Base-by-base conservation (phyloP, 2,329 filamentous ascomycete genomes). In the Alternaria gansuensis region DNA sequence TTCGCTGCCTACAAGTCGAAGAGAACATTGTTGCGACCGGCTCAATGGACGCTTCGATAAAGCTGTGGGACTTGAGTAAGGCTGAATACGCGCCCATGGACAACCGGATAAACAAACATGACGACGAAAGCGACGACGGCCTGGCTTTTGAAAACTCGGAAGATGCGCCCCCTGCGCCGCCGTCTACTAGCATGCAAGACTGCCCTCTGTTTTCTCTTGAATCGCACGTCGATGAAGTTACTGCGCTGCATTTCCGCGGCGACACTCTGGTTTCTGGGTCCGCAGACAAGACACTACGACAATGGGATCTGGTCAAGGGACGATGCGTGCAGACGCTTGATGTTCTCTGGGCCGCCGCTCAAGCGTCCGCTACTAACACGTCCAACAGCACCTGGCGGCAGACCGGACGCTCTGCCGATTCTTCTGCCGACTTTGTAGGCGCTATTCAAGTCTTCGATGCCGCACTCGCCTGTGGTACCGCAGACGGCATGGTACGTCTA, bases 231-330 rank as follows among this genome's bases (percentile, higher is more conserved):
- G 94, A 92, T 64, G 94, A 97, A 80, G 90, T 99, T 64, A 98
- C 95, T 11, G 94, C 95, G 7, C 83, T 99, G 24, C 90, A 98
- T 79, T 96, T 99, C 80, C 86, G 88, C 59, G 91, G 91, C 54
- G 89, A 97, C 67, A 93, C 92, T 0, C 85, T 99, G 14, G 93
- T 99, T 31, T 99, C 95, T 2, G 95, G 95, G 11, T 98, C 94
- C 7, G 90, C 95, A 0, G 95, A 99, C 81, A 99, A 99, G 83
- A 99, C 95, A 1, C 83, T 99, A 54, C 89, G 95, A 43, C 95
- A 99, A 77, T 99, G 95, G 95, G 95, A 99, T 81, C 84, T 99
- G 49, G 91, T 94, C 71, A 97, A 93, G 76, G 95, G 95, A n/a
- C 90, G 95, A 48, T 98, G 95, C 77, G 91, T 99, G 53, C 95